phyloP scores from a whole-genome alignment of 2,329 filamentous ascomycete genomes.

The Pseudogymnoascus destructans region DNA sequence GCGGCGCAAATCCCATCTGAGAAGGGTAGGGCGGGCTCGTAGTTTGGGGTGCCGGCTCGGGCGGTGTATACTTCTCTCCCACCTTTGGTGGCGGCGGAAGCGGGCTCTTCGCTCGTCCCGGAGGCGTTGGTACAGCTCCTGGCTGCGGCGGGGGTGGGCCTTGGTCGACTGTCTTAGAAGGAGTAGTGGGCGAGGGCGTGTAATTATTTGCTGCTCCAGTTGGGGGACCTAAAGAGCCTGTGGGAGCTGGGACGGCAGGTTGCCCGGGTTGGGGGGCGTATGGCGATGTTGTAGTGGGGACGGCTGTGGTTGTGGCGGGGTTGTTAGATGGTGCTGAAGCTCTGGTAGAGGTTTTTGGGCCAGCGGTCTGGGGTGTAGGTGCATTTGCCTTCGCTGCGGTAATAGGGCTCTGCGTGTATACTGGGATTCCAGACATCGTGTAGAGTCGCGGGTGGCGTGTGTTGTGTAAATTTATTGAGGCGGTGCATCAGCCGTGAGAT shows the following conservation, averaged over 20 bases:
- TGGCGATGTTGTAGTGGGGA: constrained; percentile 22
- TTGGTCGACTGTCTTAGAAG: constrained; percentile 28
- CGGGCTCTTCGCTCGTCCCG: constrained; percentile 23
- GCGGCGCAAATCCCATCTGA: constrained; percentile 40
- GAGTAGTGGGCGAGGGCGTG: constrained; percentile 31
- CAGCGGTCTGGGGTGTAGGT: constrained; percentile 34
- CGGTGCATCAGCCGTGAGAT: background rate
- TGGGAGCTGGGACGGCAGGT: constrained; percentile 32
- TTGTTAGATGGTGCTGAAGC: constrained; percentile 16
- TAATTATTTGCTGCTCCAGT: constrained; percentile 24
- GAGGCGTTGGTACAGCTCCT: constrained; percentile 38
- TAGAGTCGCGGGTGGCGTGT: background rate
- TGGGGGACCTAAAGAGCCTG: constrained; percentile 10
- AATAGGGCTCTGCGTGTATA: constrained; percentile 47
- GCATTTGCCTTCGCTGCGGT: constrained; percentile 40
- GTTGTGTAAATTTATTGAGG: background rate
- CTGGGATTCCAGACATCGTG: constrained; percentile 47
- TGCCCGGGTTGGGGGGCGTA: constrained; percentile 36
- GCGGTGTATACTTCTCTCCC: constrained; percentile 32
- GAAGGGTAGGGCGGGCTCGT: constrained; percentile 30
- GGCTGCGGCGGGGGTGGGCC: constrained; percentile 44
- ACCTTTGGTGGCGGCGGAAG: constrained; percentile 40
- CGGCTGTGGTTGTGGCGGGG: constrained; percentile 22
- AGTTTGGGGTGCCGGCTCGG: constrained; percentile 25
- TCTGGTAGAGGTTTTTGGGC: constrained; percentile 18